Percentiles rank a stretch among this genome's conserved stretches.
Evolutionary conservation across 2,329 filamentous ascomycete species (phyloP).

Genomic region (Stromatinia cepivora): DNA sequence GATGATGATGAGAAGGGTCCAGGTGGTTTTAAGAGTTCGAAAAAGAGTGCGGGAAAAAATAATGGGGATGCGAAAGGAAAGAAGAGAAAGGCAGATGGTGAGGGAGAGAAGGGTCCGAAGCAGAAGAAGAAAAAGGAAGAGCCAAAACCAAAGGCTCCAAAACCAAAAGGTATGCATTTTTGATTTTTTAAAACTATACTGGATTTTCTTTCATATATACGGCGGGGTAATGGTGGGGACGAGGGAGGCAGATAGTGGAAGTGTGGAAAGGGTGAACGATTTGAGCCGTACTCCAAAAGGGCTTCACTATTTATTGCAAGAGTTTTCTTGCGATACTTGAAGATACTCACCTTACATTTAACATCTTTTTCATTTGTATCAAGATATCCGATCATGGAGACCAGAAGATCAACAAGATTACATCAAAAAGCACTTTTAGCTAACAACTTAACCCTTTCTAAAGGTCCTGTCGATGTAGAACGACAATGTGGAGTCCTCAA

Average conservation of each 20-base stretch:
- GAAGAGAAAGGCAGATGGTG: conserved; percentile 74
- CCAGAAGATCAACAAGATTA: background rate
- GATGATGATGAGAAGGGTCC: conserved; percentile 43
- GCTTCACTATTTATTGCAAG: background rate
- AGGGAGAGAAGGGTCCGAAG: conserved; percentile 80
- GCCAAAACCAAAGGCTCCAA: conserved; percentile 77
- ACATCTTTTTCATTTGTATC: background rate
- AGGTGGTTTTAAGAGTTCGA: conserved; percentile 46
- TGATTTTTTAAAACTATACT: background rate
- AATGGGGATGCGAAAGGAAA: conserved; percentile 63
- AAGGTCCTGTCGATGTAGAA: conserved; percentile 87
- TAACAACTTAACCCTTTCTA: conserved; percentile 2
- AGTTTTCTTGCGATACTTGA: background rate
- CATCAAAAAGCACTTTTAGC: conserved; percentile 18
- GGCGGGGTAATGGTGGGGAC: background rate
- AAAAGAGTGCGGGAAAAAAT: conserved; percentile 68
- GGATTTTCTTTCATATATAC: background rate
- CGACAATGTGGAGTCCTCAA: conserved; percentile 87
- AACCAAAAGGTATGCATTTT: conserved; percentile 67
- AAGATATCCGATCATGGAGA: background rate
- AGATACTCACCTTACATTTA: background rate
- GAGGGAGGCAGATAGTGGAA: background rate
- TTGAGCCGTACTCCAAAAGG: background rate
- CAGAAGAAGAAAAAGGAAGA: conserved; percentile 96
- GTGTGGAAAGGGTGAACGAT: background rate